Evolutionary conservation across 73 alveolate species (phyloP).

Genomic region (Symbiodinium pilosum): DNA sequence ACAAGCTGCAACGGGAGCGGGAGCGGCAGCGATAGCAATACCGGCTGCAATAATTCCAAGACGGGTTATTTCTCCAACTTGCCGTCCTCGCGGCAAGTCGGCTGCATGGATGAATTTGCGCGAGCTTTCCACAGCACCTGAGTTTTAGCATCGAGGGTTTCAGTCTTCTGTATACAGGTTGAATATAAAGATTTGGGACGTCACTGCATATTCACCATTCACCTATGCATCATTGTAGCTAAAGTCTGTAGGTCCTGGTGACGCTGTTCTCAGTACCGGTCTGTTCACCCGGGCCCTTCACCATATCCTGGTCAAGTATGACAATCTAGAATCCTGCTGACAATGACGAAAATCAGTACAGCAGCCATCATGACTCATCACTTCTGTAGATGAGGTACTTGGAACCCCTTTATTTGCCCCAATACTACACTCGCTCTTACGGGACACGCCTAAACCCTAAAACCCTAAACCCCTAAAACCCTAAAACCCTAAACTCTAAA

Average conservation of each 20-base stretch:
- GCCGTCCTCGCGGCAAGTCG: conserved; percentile 4
- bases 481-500: not conserved
- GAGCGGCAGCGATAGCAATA: not conserved
- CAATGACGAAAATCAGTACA: too few relatives aligned
- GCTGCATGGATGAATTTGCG: not conserved
- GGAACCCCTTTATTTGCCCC: too few relatives aligned
- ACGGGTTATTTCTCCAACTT: not conserved
- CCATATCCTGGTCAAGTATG: too few relatives aligned
- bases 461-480: not conserved
- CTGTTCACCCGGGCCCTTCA: too few relatives aligned
- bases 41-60: too few relatives aligned
- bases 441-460: too few relatives aligned
- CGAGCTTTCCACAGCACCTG: conserved; percentile 61
- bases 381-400: too few relatives aligned
- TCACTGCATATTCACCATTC: not conserved
- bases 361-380: too few relatives aligned
- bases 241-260: not conserved
- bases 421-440: too few relatives aligned
- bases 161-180: not conserved
- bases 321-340: too few relatives aligned
- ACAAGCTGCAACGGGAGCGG: too few relatives aligned
- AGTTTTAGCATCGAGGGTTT: not conserved
- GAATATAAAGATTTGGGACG: not conserved
- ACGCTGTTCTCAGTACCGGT: too few relatives aligned
- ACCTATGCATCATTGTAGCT: not conserved